Evolutionary conservation across 2,329 filamentous ascomycete genomes (phyloP).

Genomic region (Xylariaceae sp.): DNA sequence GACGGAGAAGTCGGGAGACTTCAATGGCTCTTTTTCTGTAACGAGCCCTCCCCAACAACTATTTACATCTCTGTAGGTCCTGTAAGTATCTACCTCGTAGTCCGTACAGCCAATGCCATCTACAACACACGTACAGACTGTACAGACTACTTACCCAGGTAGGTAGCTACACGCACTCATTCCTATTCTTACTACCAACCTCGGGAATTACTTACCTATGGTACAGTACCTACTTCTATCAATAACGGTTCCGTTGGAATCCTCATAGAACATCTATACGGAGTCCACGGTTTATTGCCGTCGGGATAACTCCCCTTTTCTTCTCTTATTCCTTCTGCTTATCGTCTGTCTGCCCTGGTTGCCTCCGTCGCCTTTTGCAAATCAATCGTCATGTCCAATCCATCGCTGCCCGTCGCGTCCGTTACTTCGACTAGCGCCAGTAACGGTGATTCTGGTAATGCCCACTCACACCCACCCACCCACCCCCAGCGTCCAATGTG

Average conservation of each 20-base stretch:
- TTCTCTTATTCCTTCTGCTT: neutral
- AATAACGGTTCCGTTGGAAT: constrained; percentile 1
- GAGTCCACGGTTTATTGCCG: constrained; percentile 25
- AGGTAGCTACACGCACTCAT: neutral
- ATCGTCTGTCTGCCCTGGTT: neutral
- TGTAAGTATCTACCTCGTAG: too few relatives aligned
- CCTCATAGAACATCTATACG: constrained; percentile 9
- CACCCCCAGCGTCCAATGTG: neutral
- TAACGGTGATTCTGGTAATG: constrained; percentile 32
- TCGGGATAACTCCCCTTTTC: constrained; percentile 15
- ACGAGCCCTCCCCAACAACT: neutral
- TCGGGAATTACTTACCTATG: neutral
- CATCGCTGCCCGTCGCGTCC: constrained; percentile 29
- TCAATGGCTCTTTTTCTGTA: too few relatives aligned
- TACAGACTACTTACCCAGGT: too few relatives aligned
- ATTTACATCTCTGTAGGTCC: neutral
- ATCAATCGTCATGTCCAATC: constrained; percentile 30
- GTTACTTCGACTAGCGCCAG: constrained; percentile 27
- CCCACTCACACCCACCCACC: constrained; percentile 9
- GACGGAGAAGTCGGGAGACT: neutral
- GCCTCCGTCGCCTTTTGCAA: neutral
- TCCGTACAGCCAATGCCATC: too few relatives aligned
- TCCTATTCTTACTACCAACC: neutral
- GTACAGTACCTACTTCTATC: neutral
- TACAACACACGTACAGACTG: too few relatives aligned